These are phyloP conservation scores for Chromera velia DNA, from an alignment of 73 alveolate genomes.

Conservation along the genomic window DNA sequence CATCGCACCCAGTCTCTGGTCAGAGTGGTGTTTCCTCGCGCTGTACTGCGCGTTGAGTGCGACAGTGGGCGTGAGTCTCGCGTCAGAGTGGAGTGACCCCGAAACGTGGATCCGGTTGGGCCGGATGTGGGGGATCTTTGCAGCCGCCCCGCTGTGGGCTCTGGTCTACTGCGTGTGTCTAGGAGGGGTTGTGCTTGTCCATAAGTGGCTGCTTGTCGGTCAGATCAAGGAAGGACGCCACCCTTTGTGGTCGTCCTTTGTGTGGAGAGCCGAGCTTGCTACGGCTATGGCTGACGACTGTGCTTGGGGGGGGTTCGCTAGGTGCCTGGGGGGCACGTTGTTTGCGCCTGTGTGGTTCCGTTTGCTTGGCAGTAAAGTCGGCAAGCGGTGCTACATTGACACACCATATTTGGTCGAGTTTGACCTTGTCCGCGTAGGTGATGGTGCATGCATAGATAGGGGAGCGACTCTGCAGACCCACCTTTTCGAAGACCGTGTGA, in stretches of 20 bases:
- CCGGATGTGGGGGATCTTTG: no score
- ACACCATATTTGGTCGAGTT: background rate
- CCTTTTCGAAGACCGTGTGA: background rate
- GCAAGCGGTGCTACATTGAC: background rate
- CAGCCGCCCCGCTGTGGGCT: background rate
- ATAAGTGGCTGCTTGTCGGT: background rate
- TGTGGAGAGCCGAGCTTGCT: background rate
- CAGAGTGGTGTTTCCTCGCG: no score
- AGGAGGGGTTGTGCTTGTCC: background rate
- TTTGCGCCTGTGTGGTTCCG: background rate
- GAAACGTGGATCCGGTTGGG: no score
- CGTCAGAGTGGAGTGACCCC: no score
- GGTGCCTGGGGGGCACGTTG: background rate
- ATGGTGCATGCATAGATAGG: background rate
- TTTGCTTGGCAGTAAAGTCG: background rate
- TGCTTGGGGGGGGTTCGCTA: background rate
- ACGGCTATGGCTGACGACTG: background rate
- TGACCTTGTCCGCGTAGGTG: background rate
- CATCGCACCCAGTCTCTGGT: no score
- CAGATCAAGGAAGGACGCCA: background rate
- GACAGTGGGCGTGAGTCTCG: no score
- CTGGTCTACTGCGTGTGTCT: background rate
- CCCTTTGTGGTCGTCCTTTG: background rate
- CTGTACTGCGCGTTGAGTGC: no score
- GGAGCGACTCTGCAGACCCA: background rate